phyloP scores from a whole-genome alignment of 1,284 basidiomycete species.

The Ganoderma lingzhi region DNA sequence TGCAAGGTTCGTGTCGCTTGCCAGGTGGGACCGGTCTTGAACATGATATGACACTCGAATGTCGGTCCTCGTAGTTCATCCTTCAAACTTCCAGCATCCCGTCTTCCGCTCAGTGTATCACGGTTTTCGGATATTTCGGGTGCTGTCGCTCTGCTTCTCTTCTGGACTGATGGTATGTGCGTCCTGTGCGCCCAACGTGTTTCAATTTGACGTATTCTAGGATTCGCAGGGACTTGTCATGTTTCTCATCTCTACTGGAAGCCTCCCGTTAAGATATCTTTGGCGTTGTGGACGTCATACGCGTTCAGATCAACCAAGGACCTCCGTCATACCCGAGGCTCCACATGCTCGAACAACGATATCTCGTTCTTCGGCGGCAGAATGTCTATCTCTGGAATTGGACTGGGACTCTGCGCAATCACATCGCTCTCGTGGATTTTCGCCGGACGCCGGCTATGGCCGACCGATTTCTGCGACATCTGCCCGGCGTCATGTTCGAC shows the following conservation, averaged over 20 bases:
- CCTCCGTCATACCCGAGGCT: slow-evolving; percentile 5
- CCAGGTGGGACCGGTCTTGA: slow-evolving; percentile 5
- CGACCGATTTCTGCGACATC: neutral
- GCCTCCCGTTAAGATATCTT: slow-evolving; percentile 7
- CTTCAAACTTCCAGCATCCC: slow-evolving; percentile 29
- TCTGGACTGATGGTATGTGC: slow-evolving; percentile 37
- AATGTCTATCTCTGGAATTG: neutral
- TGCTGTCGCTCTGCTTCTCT: slow-evolving; percentile 28
- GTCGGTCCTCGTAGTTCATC: slow-evolving; percentile 30
- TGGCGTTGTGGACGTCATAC: neutral
- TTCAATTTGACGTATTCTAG: neutral
- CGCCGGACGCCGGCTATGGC: neutral
- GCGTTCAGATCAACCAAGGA: neutral
- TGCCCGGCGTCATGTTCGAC: slow-evolving; percentile 12
- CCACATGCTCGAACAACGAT: slow-evolving; percentile 17
- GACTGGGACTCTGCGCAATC: slow-evolving; percentile 9
- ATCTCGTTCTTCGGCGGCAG: slow-evolving; percentile 8
- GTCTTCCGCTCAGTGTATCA: slow-evolving; percentile 23
- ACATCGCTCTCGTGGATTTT: neutral
- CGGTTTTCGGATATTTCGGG: slow-evolving; percentile 26
- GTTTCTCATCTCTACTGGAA: slow-evolving; percentile 22
- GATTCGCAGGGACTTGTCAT: slow-evolving; percentile 24
- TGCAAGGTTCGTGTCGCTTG: slow-evolving; percentile 31
- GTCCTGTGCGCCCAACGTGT: neutral
- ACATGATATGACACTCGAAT: neutral